Conservation (phyloP, 2,329 filamentous ascomycete genomes). For the Monascus ruber region DNA sequence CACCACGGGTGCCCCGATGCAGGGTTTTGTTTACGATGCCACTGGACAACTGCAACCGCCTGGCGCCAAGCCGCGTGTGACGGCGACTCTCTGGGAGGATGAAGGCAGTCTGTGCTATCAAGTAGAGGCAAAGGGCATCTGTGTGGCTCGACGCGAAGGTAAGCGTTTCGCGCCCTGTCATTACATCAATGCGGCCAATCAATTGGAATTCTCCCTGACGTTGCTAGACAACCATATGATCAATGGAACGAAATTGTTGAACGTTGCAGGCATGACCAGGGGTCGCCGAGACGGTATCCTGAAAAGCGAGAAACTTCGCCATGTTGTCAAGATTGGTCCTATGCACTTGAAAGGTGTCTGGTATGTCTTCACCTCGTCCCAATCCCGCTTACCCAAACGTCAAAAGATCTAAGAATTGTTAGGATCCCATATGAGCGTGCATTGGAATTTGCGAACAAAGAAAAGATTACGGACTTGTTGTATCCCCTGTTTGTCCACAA, state of each 20-base stretch:
- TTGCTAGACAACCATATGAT: slow-evolving; percentile 94
- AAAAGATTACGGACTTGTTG: slow-evolving; percentile 91
- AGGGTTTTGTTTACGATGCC: slow-evolving; percentile 55
- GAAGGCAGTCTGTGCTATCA: slow-evolving; percentile 97
- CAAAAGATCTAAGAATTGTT: slow-evolving; percentile 4
- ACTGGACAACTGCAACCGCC: slow-evolving; percentile 88
- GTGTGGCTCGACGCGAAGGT: slow-evolving; percentile 90
- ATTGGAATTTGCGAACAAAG: slow-evolving; percentile 98
- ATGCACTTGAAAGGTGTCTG: slow-evolving; percentile 98
- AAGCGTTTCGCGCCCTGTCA: slow-evolving; percentile 14
- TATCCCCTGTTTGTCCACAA: slow-evolving; percentile 98
- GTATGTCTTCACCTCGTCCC: slow-evolving; percentile 42
- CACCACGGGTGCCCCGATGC: slow-evolving; percentile 28
- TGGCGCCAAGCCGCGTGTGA: slow-evolving; percentile 92
- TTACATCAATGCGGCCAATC: too few relatives aligned
- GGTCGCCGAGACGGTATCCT: slow-evolving; percentile 90
- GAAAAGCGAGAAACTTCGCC: slow-evolving; percentile 92
- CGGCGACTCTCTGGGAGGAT: slow-evolving; percentile 95
- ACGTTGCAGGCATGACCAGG: slow-evolving; percentile 96
- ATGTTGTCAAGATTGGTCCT: slow-evolving; percentile 96
- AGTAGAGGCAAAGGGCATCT: slow-evolving; percentile 91
- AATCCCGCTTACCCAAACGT: background rate
- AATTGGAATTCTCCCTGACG: background rate
- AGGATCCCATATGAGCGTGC: slow-evolving; percentile 98
- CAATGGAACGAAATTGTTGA: slow-evolving; percentile 92